Base-by-base conservation (phyloP, 352 stramenopile species). In the Pythium rhizo-oryzae region DNA sequence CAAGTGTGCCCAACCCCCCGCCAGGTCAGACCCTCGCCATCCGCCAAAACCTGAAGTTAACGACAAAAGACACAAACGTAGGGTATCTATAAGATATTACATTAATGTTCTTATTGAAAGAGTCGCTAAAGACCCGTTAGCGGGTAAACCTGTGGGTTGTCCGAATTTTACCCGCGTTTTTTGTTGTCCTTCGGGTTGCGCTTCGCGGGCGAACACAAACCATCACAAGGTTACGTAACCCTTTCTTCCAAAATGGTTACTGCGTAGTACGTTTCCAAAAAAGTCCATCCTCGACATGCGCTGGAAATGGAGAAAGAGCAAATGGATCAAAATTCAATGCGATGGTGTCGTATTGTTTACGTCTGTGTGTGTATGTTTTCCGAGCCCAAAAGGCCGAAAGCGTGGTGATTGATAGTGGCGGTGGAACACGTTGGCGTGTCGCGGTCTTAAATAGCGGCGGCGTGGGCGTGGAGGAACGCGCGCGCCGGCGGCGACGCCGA, bases 141-240 rank as follows among this genome's bases (percentile, higher is more conserved):
- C 70, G 76, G 76, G 76, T 82, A 80, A 80, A 78, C 65, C 68
- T 69, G 59, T 41, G 59, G 25, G n/a, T 23, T 23, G 24, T 65
- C 64, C 37, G 30, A 67, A 72, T 78, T 83, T 83, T 83, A 83
- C 76, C 74, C 74, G 77, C 77, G 74, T 77, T 79, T 81, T 79
- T 81, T 75, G 43, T 39, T 41, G 28, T 62, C 30, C 12, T 11
- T 37, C 15, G 35, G 37, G 53, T 19, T 47, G 5, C 18, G 41
- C 18, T 47, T 47, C 41, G 41, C 41, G 41, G 41, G 41, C 18
- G 13, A 19, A n/a, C n/a, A n/a, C 41, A n/a, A 47, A n/a, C 18
- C 13, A 33, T 33, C 28, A 33, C 28, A 33, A 33, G 28, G 28
- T 33, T 33, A 33, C 28, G 28, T 33, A 33, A 33, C 28, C 28